Base-by-base conservation (phyloP, 352 stramenopile genomes). In the Globisporangium nunn region DNA sequence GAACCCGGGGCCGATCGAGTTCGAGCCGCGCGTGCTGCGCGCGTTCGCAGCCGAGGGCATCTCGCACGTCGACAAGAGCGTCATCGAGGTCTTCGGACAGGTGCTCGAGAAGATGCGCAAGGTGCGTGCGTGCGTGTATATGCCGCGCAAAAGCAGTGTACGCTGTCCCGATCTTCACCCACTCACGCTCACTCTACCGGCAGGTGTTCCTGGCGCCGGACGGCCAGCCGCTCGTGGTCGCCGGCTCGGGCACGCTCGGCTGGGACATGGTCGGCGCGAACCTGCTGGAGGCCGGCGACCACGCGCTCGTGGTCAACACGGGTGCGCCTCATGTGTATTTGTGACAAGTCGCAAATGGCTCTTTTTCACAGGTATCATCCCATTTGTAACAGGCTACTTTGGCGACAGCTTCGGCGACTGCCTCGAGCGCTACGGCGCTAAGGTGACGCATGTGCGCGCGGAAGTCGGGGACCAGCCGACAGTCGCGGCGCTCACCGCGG, bases 231-330 rank as follows among this genome's bases (percentile, higher is more conserved):
- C 66, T 91, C 17, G 52, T 91, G 6, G 81, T 91, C 29, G 69
- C 74, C 2, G 81, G 81, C 44, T 91, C 78, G 2, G 76, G 76
- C 39, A 89, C 78, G 4, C 67, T 89, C 37, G 81, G 81, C 18
- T 91, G 81, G 81, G 81, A 91, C 61, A 91, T 91, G 81, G 81
- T 91, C n/a, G 78, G 72, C 47, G 76, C 78, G 23, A 91, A 91
- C 61, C 66, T 91, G 46, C 28, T 91, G 12, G 77, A 85, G 61
- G 56, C 68, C 43, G 76, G 66, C 54, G 81, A 91, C 62, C 51
- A 86, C 57, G 81, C 75, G 56, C 74, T 91, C 11, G 67, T 88
- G 33, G 55, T 91, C 48, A 91, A 91, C 65, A 88, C 75, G 47
- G 80, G 79, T 77, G 23, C 35, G 44, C 37, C 41, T 4, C 4